Evolutionary conservation across 1,284 basidiomycete species (phyloP), one percentile per base, ranked within the genome.

Genomic region (Chondrostereum purpureum): DNA sequence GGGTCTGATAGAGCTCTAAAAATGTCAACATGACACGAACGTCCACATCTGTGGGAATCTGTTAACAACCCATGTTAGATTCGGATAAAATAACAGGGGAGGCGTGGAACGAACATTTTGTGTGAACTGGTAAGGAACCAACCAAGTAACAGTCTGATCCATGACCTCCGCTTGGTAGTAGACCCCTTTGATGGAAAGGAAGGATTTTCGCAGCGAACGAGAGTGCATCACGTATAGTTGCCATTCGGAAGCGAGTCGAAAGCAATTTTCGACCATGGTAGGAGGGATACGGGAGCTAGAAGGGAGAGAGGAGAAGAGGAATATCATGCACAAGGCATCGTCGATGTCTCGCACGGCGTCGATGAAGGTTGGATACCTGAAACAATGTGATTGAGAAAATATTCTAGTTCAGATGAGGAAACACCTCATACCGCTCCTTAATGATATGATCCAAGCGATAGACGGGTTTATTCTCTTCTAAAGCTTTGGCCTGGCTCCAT

Each of bases 21-120:
- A 99, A 99, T 10, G 96, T 99, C 55, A 97, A 69, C 87, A 99
- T 96, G 45, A 99, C 95, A 42, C 96, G 86, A 60, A 97, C 90
- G 66, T 99, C 96, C 52, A 99, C 94, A 59, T 99, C 95, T 40
- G 83, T 66, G 5, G 96, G 96, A 48, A 97, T 83, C 91, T 94
- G 54, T 11, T n/a, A 46, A 33, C 33, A 53, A 4, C 37, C 47
- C 47, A 10, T 53, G 45, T 10, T 16, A 12, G 16, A n/a, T 36
- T 18, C 16, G 37, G 3, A 44, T 17, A 22, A 39, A 20, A 41
- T 16, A 44, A 17, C 18, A 36, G 44, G 37, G 42, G 39, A 22
- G n/a, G n/a, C n/a, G n/a, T n/a, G n/a, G 2, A 12, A 65, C 78
- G 49, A 57, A 96, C 93, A 55, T 80, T 87, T 70, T 99, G 96